These are phyloP conservation scores for Rosa hybrid DNA, from an alignment of 331 rosid genomes.

Conservation along the genomic window DNA sequence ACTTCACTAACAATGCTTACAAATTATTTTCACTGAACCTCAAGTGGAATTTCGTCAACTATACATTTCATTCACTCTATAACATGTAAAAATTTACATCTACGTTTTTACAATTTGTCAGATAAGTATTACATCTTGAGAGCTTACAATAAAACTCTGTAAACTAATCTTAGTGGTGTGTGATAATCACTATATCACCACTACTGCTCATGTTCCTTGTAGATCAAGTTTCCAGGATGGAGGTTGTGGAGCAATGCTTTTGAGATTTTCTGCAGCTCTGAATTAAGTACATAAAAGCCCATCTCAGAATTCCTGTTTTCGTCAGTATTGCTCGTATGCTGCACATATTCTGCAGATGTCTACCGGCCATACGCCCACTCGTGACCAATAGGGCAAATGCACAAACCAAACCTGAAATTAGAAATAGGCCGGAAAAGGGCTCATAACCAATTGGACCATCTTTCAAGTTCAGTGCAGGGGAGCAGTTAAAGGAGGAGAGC, in stretches of 20 bases:
- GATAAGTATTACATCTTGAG: not conserved
- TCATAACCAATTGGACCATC: slow-evolving; percentile 28
- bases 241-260: not conserved
- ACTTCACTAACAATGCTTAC: not conserved
- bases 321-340: not conserved
- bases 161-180: no score
- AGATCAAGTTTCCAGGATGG: not conserved
- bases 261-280: not conserved
- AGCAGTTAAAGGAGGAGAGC: slow-evolving; percentile 38
- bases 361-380: slow-evolving; percentile 9
- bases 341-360: not conserved
- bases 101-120: not conserved
- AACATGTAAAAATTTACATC: not conserved
- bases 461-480: slow-evolving; percentile 15
- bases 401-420: slow-evolving; percentile 32
- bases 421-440: slow-evolving; percentile 50
- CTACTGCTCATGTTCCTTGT: not conserved
- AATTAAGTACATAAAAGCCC: slow-evolving; percentile 1
- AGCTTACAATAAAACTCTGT: no score
- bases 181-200: not conserved
- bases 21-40: not conserved
- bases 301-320: not conserved
- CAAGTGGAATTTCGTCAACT: not conserved
- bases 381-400: slow-evolving; percentile 26
- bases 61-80: not conserved